These are phyloP conservation scores for Thielaviopsis musarum DNA, from an alignment of 2,329 filamentous ascomycete species.

Conservation along the genomic window DNA sequence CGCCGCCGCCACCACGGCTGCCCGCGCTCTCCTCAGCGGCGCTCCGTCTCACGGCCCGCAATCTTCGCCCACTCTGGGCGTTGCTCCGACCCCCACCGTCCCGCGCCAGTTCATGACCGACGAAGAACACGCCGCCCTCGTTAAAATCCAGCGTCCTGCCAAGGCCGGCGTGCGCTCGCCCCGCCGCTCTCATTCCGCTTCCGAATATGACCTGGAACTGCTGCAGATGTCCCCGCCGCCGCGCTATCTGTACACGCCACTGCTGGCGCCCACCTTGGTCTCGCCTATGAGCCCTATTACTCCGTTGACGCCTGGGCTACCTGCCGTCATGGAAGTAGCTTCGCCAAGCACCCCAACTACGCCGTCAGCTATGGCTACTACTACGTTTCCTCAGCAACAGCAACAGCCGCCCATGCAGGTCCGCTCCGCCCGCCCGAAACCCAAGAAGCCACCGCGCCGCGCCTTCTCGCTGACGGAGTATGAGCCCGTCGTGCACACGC, in stretches of 20 bases:
- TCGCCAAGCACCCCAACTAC: neutral
- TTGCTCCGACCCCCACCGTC: neutral
- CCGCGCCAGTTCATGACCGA: neutral
- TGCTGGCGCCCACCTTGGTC: neutral
- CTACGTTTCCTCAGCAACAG: conserved; percentile 19
- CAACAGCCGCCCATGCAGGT: conserved; percentile 11
- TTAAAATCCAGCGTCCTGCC: neutral
- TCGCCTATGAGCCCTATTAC: conserved; percentile 1
- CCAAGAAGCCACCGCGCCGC: conserved; percentile 26
- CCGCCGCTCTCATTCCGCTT: conserved; percentile 10
- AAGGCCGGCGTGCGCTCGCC: conserved; percentile 4
- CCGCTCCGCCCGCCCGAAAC: conserved; percentile 7
- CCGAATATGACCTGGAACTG: conserved; percentile 4
- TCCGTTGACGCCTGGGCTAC: neutral
- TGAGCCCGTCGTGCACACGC: conserved; percentile 33
- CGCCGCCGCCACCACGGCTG: conserved; percentile 3
- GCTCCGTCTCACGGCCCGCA: neutral
- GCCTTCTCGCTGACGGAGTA: conserved; percentile 46
- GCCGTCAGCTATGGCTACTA: conserved; percentile 9
- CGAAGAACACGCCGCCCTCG: neutral
- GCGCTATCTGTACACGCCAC: conserved; percentile 1
- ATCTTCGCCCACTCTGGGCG: neutral
- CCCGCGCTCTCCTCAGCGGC: conserved; percentile 3
- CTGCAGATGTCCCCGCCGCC: conserved; percentile 1
- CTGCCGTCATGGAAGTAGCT: neutral